These are phyloP conservation scores for Chenopodium suecicum DNA, from an alignment of 148 eudicot genomes.

Conservation along the genomic window DNA sequence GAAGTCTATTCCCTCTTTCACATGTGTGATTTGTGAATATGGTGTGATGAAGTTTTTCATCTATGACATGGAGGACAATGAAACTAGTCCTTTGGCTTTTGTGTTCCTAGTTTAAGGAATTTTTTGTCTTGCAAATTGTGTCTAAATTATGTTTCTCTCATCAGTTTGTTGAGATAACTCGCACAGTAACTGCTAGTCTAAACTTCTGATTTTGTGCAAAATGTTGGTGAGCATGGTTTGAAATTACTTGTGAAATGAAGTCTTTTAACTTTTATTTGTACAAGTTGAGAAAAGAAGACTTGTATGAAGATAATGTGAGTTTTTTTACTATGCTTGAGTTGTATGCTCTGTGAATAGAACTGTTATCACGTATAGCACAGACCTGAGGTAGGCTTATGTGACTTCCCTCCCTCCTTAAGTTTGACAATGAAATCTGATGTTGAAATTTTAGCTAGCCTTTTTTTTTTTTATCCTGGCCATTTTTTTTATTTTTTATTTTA, in stretches of 20 bases:
- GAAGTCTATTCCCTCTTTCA: background rate
- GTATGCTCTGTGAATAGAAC: constrained; percentile 12
- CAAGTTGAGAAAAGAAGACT: background rate
- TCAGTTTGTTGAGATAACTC: background rate
- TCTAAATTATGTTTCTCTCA: background rate
- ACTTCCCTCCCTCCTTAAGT: background rate
- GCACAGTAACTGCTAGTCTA: background rate
- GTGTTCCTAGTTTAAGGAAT: background rate
- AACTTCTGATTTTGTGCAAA: background rate
- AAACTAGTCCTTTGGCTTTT: background rate
- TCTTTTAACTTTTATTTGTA: background rate
- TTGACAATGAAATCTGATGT: constrained; percentile 8
- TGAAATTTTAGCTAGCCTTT: background rate
- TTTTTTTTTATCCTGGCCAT: too few species aligned
- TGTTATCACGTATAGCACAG: background rate
- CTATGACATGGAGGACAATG: background rate
- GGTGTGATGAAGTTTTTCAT: background rate
- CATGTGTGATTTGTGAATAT: background rate
- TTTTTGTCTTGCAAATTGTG: background rate
- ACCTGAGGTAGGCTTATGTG: constrained; percentile 5
- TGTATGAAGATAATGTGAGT: background rate
- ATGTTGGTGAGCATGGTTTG: constrained; percentile 2
- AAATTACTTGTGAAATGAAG: background rate
- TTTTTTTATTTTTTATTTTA: too few species aligned
- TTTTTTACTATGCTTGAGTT: constrained; percentile 4